Evolutionary conservation across 2,329 filamentous ascomycete genomes (phyloP).

Genomic region (Clonostachys byssicola): DNA sequence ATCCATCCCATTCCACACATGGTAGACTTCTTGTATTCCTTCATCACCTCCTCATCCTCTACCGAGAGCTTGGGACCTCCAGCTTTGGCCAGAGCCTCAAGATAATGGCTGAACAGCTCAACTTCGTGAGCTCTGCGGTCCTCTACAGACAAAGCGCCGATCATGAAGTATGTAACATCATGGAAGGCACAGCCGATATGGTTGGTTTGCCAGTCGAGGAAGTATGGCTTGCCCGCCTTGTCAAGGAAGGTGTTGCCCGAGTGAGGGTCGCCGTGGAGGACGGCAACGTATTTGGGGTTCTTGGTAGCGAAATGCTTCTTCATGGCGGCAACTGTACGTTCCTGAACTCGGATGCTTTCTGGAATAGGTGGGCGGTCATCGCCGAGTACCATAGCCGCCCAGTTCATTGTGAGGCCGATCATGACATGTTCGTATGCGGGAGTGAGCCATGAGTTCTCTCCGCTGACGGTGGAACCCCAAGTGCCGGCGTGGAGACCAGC

Average conservation of each 20-base stretch:
- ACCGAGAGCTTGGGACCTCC: constrained; percentile 25
- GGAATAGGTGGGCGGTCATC: constrained; percentile 23
- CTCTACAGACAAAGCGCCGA: constrained; percentile 27
- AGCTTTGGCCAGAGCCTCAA: constrained; percentile 18
- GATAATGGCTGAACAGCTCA: constrained; percentile 27
- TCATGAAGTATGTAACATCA: constrained; percentile 34
- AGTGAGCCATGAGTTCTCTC: constrained; percentile 26
- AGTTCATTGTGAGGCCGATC: constrained; percentile 2
- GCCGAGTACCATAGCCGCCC: constrained; percentile 20
- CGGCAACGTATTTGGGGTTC: constrained; percentile 28
- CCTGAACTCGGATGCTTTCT: constrained; percentile 27
- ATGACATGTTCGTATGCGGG: constrained; percentile 1
- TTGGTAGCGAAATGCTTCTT: constrained; percentile 26
- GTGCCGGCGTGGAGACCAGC: constrained; percentile 31
- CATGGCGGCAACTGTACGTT: constrained; percentile 24
- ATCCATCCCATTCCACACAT: not conserved
- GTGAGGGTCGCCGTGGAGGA: constrained; percentile 37
- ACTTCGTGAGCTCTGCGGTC: constrained; percentile 33
- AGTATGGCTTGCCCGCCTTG: constrained; percentile 22
- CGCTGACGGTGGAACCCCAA: constrained; percentile 32
- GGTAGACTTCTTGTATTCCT: constrained; percentile 8
- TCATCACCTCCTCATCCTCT: constrained; percentile 10
- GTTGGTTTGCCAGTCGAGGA: constrained; percentile 35
- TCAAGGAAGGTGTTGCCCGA: constrained; percentile 37
- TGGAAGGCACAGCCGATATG: constrained; percentile 36